Evolutionary conservation across 1,284 basidiomycete genomes (phyloP).

Genomic region (Ceratobasidium sp.): DNA sequence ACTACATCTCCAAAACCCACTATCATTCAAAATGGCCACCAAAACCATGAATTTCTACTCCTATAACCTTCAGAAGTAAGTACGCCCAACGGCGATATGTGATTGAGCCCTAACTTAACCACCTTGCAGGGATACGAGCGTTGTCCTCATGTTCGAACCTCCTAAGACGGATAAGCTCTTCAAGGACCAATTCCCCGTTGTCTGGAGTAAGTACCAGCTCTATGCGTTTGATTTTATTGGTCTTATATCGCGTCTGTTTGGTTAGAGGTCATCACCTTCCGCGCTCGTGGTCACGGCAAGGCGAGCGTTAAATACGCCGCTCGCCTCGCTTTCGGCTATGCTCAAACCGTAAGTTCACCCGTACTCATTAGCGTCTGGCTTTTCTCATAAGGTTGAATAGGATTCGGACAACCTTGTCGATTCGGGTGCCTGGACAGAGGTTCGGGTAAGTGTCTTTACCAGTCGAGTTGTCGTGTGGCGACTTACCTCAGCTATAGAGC

Average conservation of each 20-base stretch:
- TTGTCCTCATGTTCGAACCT: slow-evolving; percentile 25
- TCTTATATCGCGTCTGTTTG: not conserved
- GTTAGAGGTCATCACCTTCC: slow-evolving; percentile 33
- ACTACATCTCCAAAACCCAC: not conserved
- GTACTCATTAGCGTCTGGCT: too few relatives aligned
- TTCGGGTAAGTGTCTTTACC: slow-evolving; percentile 8
- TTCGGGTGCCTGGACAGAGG: slow-evolving; percentile 33
- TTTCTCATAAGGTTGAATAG: not conserved
- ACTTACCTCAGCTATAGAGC: not conserved
- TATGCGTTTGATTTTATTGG: not conserved
- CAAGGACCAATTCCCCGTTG: slow-evolving; percentile 24
- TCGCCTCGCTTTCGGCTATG: slow-evolving; percentile 34
- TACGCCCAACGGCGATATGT: not conserved
- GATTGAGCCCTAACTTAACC: not conserved
- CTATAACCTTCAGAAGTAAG: slow-evolving; percentile 25
- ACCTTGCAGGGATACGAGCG: slow-evolving; percentile 13
- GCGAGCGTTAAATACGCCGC: slow-evolving; percentile 10
- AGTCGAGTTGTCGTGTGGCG: not conserved
- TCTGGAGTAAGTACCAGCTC: slow-evolving; percentile 17
- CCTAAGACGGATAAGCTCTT: not conserved
- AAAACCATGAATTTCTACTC: slow-evolving; percentile 28
- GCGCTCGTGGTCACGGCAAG: slow-evolving; percentile 25
- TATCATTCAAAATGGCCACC: slow-evolving; percentile 20
- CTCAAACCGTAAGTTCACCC: slow-evolving; percentile 15
- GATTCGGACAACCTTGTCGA: slow-evolving; percentile 25